These are phyloP conservation scores for Mycena chlorophos DNA, from an alignment of 768 basidiomycete species.

Conservation along the genomic window DNA sequence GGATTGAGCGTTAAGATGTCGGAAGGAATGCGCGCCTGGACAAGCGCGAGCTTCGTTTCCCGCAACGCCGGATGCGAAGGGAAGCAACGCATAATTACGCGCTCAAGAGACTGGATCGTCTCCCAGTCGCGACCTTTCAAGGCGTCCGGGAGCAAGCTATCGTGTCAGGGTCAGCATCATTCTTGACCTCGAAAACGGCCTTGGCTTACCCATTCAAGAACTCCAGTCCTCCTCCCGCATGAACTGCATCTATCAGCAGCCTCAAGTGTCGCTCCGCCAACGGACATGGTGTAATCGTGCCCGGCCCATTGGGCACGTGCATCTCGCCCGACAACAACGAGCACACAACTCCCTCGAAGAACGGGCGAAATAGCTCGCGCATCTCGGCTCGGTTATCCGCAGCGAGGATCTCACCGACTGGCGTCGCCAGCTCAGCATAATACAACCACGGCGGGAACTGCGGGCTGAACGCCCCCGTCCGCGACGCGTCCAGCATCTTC, in stretches of 20 bases:
- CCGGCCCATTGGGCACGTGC: neutral
- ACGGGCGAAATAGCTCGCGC: conserved; percentile 5
- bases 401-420: neutral
- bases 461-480: neutral
- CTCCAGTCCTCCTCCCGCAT: conserved; percentile 7
- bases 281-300: conserved; percentile 6
- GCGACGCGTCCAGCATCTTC: conserved; percentile 13
- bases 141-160: too few relatives aligned
- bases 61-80: too few relatives aligned
- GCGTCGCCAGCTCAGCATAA: conserved; percentile 8
- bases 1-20: too few relatives aligned
- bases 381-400: neutral
- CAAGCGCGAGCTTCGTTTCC: too few relatives aligned
- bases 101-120: too few relatives aligned
- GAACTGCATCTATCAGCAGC: conserved; percentile 3
- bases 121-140: too few relatives aligned
- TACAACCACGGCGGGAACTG: conserved; percentile 16
- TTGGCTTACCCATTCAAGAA: too few relatives aligned
- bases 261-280: conserved; percentile 1
- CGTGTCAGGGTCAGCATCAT: too few relatives aligned
- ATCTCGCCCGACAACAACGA: conserved; percentile 6
- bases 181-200: too few relatives aligned
- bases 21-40: too few relatives aligned
- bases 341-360: conserved; percentile 14
- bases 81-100: too few relatives aligned